These are phyloP conservation scores for Catunica adiposa DNA, from an alignment of 2,329 filamentous ascomycete genomes.

Conservation along the genomic window DNA sequence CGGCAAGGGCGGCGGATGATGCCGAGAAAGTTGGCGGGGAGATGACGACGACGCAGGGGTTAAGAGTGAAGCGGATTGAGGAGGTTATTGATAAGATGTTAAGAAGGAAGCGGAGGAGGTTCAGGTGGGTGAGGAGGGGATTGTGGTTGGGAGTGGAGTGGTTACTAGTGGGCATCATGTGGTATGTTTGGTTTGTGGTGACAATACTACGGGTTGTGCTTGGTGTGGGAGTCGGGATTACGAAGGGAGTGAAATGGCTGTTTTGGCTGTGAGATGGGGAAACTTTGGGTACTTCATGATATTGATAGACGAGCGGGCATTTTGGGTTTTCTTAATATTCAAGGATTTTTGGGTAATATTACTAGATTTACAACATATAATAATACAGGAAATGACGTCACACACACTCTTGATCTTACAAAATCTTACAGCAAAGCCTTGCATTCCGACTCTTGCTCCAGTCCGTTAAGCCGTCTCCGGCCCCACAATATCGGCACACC, in stretches of 20 bases:
- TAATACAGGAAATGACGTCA: not conserved
- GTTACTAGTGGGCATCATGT: slow-evolving; percentile 75
- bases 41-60: slow-evolving; percentile 57
- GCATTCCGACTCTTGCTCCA: too few species aligned
- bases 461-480: not conserved
- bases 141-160: slow-evolving; percentile 79
- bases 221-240: slow-evolving; percentile 42
- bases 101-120: slow-evolving; percentile 46
- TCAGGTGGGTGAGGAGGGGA: slow-evolving; percentile 58
- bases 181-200: slow-evolving; percentile 85
- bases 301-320: too few species aligned
- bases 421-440: slow-evolving; percentile 12
- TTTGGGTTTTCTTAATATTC: not conserved
- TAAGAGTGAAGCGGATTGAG: slow-evolving; percentile 64
- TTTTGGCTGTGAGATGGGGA: slow-evolving; percentile 57
- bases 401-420: not conserved
- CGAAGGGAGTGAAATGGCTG: slow-evolving; percentile 57
- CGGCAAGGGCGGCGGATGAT: slow-evolving; percentile 54
- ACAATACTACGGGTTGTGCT: slow-evolving; percentile 53
- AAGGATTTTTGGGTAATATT: not conserved
- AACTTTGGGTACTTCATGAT: too few species aligned
- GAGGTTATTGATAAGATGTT: slow-evolving; percentile 67
- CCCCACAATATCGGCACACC: slow-evolving; percentile 52
- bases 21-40: slow-evolving; percentile 66
- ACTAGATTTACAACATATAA: not conserved